phyloP scores from a whole-genome alignment of 2,329 filamentous ascomycete genomes.

The Davidsoniella eucalypti region DNA sequence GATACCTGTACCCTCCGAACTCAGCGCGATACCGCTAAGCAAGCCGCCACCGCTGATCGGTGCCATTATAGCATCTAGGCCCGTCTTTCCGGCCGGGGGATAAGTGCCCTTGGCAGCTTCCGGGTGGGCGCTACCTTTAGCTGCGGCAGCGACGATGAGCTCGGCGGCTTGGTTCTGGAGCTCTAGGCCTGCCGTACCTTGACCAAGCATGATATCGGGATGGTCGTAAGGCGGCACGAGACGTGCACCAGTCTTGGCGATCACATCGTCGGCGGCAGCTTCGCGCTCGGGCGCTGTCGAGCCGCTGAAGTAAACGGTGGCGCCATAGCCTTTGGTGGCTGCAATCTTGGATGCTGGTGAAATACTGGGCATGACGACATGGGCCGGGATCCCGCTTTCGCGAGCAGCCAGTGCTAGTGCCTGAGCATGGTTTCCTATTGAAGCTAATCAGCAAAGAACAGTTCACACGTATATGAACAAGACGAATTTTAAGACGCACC shows the following conservation, averaged over 20 bases:
- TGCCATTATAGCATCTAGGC: slow-evolving; percentile 56
- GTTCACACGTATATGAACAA: background rate
- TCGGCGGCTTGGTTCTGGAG: slow-evolving; percentile 54
- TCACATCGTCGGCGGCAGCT: slow-evolving; percentile 52
- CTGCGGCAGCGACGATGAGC: slow-evolving; percentile 25
- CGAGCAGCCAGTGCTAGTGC: slow-evolving; percentile 73
- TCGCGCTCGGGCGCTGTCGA: slow-evolving; percentile 69
- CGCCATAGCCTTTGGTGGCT: slow-evolving; percentile 63
- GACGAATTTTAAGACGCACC: slow-evolving; percentile 31
- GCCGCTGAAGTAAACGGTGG: slow-evolving; percentile 65
- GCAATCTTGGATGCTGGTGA: slow-evolving; percentile 74
- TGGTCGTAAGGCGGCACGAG: slow-evolving; percentile 87
- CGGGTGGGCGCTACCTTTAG: slow-evolving; percentile 12
- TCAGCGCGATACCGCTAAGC: slow-evolving; percentile 67
- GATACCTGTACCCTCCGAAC: slow-evolving; percentile 53
- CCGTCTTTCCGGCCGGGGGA: background rate
- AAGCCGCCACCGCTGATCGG: slow-evolving; percentile 82
- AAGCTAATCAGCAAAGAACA: slow-evolving; percentile 2
- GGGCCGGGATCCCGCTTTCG: slow-evolving; percentile 55
- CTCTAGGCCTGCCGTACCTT: slow-evolving; percentile 81
- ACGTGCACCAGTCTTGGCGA: slow-evolving; percentile 54
- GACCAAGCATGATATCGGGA: slow-evolving; percentile 77
- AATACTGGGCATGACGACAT: slow-evolving; percentile 88
- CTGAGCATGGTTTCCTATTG: slow-evolving; percentile 78
- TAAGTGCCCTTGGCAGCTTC: slow-evolving; percentile 6